Evolutionary conservation across 2,329 filamentous ascomycete species (phyloP).

Genomic region (Fusarium hainanense): DNA sequence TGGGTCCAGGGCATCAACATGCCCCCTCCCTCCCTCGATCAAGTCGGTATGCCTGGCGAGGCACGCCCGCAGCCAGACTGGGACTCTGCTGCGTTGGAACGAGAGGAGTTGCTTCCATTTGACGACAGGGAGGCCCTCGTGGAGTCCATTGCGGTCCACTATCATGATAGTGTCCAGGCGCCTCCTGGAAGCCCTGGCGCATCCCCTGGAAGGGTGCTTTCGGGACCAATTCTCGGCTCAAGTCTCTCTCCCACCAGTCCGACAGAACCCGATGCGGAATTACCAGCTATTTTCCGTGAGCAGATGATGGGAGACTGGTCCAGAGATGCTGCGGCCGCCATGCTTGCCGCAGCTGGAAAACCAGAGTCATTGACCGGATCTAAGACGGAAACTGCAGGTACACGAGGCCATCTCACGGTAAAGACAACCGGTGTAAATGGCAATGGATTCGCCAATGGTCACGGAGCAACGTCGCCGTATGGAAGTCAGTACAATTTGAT

Average conservation of each 20-base stretch:
- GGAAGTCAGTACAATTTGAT: constrained; percentile 61
- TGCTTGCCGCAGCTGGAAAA: constrained; percentile 75
- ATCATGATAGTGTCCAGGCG: constrained; percentile 70
- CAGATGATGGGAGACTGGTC: constrained; percentile 85
- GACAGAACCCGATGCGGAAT: constrained; percentile 59
- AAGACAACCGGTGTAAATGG: constrained; percentile 58
- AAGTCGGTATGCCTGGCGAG: constrained; percentile 66
- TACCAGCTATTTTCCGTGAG: constrained; percentile 76
- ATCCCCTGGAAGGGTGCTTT: constrained; percentile 74
- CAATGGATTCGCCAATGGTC: constrained; percentile 46
- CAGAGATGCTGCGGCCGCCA: constrained; percentile 76
- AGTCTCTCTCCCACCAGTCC: constrained; percentile 55
- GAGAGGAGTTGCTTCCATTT: constrained; percentile 77
- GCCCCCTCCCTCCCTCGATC: constrained; percentile 73
- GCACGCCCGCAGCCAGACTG: constrained; percentile 58
- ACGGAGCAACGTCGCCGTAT: constrained; percentile 58
- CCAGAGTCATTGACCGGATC: constrained; percentile 82
- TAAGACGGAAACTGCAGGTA: constrained; percentile 69
- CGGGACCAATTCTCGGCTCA: constrained; percentile 69
- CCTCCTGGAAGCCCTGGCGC: constrained; percentile 76
- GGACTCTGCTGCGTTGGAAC: constrained; percentile 66
- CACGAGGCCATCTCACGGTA: constrained; percentile 68
- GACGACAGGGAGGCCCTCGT: constrained; percentile 78
- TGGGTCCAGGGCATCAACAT: constrained; percentile 82
- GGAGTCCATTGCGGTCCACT: constrained; percentile 77